phyloP scores from a whole-genome alignment of 345 rosid species.

The Excoecaria agallocha region DNA sequence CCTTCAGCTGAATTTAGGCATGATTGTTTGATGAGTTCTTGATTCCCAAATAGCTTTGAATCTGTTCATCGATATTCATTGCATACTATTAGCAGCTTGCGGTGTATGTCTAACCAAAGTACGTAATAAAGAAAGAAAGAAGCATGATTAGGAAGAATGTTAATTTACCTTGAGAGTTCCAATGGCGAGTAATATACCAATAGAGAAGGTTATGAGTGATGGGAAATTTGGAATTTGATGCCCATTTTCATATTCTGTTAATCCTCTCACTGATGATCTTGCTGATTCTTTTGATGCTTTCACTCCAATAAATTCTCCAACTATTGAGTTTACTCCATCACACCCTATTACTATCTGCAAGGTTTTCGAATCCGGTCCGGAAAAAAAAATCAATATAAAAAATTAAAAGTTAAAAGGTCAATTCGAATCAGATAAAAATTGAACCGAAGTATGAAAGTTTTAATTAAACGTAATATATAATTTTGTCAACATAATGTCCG shows the following conservation, averaged over 20 bases:
- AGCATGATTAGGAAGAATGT: no score
- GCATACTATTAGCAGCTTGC: no score
- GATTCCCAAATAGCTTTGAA: not conserved
- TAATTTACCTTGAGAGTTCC: no score
- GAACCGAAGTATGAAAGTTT: no score
- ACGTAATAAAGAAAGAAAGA: no score
- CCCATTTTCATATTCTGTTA: not conserved
- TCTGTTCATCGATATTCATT: not conserved
- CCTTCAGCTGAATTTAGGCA: not conserved
- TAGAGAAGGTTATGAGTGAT: not conserved
- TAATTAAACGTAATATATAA: no score
- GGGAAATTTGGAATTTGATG: not conserved
- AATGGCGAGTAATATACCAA: not conserved
- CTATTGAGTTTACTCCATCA: conserved; percentile 8
- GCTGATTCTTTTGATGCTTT: not conserved
- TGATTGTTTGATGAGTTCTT: not conserved
- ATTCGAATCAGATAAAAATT: no score
- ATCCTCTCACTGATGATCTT: not conserved
- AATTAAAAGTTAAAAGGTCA: no score
- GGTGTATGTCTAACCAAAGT: no score
- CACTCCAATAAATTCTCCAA: not conserved
- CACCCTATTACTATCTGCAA: conserved; percentile 4
- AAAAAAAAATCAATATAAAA: no score
- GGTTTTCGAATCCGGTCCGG: no score
- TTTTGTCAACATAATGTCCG: no score